phyloP scores from a whole-genome alignment of 1,139 yeast genomes.

The Chernovozyma sophiae-reginae region DNA sequence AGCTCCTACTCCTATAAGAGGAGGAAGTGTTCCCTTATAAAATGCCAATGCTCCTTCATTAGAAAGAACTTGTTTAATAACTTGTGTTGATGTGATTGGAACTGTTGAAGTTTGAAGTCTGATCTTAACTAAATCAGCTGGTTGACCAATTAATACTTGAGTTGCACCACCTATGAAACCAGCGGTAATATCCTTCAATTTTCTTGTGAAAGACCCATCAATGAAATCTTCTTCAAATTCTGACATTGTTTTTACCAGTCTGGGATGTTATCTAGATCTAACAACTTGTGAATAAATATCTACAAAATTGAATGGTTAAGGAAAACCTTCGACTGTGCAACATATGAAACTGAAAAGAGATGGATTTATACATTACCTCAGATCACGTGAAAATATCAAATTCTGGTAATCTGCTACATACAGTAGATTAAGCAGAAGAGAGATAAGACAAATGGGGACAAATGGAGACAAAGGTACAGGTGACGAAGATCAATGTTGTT shows the following conservation, averaged over 20 bases:
- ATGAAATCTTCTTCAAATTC: conserved; percentile 13
- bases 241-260: conserved; percentile 1
- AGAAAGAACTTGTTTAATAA: conserved; percentile 50
- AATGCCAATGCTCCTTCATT: conserved; percentile 66
- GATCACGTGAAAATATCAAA: conserved; percentile 3
- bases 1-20: conserved; percentile 59
- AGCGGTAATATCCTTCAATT: conserved; percentile 56
- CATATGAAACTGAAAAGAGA: no score
- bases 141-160: conserved; percentile 73
- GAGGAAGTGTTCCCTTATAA: conserved; percentile 47
- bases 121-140: conserved; percentile 67
- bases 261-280: no score
- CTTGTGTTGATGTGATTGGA: conserved; percentile 39
- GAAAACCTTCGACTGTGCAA: no score
- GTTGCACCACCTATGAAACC: conserved; percentile 56
- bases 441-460: no score
- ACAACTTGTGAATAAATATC: no score
- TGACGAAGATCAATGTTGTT: no score
- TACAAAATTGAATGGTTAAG: no score
- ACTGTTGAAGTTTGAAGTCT: conserved; percentile 52
- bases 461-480: no score
- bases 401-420: no score
- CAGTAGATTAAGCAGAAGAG: no score
- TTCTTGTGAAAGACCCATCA: conserved; percentile 52
- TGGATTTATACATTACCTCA: conserved; percentile 1